Evolutionary conservation across 2,329 filamentous ascomycete species (phyloP), one percentile per base, ranked within the genome.

Genomic region (Alternaria gaisen): DNA sequence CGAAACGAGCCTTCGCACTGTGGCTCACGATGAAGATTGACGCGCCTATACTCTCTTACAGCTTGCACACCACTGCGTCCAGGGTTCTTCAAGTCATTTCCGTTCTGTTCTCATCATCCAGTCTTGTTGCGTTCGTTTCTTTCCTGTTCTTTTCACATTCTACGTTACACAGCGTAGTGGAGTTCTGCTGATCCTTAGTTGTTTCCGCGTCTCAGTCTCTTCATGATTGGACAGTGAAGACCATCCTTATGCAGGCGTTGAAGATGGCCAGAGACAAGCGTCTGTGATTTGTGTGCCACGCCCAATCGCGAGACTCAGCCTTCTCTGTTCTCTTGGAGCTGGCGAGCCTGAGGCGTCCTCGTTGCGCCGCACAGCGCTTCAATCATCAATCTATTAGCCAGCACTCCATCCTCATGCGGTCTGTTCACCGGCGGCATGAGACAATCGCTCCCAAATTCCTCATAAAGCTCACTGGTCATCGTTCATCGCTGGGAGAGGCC

Each of bases 401-500:
- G 32, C 32, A 38, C 16, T 34, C 24, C 20, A n/a, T 16, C 20
- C 20, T 14, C 34, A 50, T 26, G 47, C 54, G 43, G 28, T 18
- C 47, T 36, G 3, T 57, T 53, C 38, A 24, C 36, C 24, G 8
- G 26, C 20, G 9, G 14, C 28, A 42, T 18, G 30, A 4, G 32
- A 28, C 38, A 10, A 20, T 54, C 28, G 22, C 12, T 42, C 16
- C 18, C 30, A n/a, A 5, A 40, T 38, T 18, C 26, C 48, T 12
- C 9, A 41, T 24, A 53, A 53, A 48, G 48, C 56, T 51, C 54
- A 56, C 10, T 46, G 41, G 36, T 53, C 56, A 58, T 20, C 28
- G 16, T 36, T 58, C 56, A 58, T 36, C 28, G 50, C 11, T 58
- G 16, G 34, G 36, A n/a, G 24, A 30, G 34, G 34, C 32, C 16